Percentiles rank a stretch among this genome's conserved stretches.
Conservation (phyloP, 257 asterid species). For the Solanum chilense region DNA sequence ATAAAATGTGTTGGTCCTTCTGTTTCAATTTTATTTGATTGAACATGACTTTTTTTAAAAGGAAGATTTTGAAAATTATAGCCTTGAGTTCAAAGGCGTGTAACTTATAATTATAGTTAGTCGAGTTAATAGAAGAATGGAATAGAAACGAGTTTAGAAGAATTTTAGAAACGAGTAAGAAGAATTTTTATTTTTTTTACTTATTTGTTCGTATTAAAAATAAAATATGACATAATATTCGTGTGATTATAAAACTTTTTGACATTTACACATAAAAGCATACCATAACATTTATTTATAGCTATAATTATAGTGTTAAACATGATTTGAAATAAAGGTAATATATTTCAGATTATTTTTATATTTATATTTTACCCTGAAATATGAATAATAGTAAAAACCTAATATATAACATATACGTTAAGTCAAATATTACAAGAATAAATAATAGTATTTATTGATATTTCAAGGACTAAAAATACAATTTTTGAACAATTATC, state of each 20-base stretch:
- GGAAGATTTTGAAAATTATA: too few species aligned
- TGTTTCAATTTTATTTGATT: background rate
- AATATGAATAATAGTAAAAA: background rate
- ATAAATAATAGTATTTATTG: background rate
- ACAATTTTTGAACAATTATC: too few species aligned
- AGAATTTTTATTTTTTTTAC: too few species aligned
- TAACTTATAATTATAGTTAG: background rate
- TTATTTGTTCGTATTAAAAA: too few species aligned
- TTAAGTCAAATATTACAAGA: background rate
- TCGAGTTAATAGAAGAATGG: background rate
- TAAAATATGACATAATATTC: background rate
- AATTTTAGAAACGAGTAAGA: background rate
- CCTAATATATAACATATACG: too few species aligned
- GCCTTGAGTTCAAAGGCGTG: background rate
- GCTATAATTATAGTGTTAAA: background rate
- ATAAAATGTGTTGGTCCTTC: too few species aligned
- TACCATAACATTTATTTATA: background rate
- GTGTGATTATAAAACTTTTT: background rate
- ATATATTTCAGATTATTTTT: background rate
- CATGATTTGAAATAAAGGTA: background rate
- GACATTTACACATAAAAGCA: background rate
- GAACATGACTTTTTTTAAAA: too few species aligned
- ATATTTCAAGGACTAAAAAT: background rate
- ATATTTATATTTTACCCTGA: too few species aligned
- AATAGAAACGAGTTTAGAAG: background rate